Percentiles rank a stretch among this genome's conserved stretches.
These are phyloP conservation scores for Biscutella laevigata DNA, from an alignment of 441 rosid genomes.

Conservation along the genomic window DNA sequence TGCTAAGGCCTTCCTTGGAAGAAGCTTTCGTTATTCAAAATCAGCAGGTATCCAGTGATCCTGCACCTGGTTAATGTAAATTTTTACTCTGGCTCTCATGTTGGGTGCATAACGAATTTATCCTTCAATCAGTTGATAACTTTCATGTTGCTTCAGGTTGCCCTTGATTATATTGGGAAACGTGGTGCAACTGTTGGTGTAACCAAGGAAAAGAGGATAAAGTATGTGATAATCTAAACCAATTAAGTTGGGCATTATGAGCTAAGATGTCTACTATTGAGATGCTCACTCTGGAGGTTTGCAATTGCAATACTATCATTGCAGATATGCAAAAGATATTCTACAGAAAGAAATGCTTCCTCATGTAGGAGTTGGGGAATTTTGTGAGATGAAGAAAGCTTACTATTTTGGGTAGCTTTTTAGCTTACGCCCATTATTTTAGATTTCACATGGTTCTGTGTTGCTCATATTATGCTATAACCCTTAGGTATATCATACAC, in stretches of 20 bases:
- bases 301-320: slow-evolving; percentile 26
- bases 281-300: slow-evolving; percentile 24
- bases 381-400: slow-evolving; percentile 92
- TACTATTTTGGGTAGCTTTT: slow-evolving; percentile 82
- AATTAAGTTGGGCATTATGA: slow-evolving; percentile 14
- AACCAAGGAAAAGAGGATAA: slow-evolving; percentile 82
- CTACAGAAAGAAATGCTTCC: slow-evolving; percentile 99
- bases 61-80: neutral
- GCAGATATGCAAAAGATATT: slow-evolving; percentile 91
- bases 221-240: slow-evolving; percentile 46
- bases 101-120: neutral
- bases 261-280: slow-evolving; percentile 15
- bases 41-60: slow-evolving; percentile 57
- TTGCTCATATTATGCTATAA: slow-evolving; percentile 10
- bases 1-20: slow-evolving; percentile 92
- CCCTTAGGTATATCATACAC: slow-evolving; percentile 74
- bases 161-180: slow-evolving; percentile 90
- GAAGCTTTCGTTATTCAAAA: slow-evolving; percentile 97
- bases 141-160: slow-evolving; percentile 53
- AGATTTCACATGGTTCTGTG: neutral
- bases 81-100: neutral
- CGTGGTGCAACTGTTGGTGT: slow-evolving; percentile 94
- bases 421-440: neutral
- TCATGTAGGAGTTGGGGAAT: slow-evolving; percentile 86
- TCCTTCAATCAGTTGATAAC: slow-evolving; percentile 4